A percentile compares a stretch with the other conserved stretches of the same genome.
Evolutionary conservation across 2,329 filamentous ascomycete species (phyloP).

Genomic region (Thielaviopsis ethacetica): DNA sequence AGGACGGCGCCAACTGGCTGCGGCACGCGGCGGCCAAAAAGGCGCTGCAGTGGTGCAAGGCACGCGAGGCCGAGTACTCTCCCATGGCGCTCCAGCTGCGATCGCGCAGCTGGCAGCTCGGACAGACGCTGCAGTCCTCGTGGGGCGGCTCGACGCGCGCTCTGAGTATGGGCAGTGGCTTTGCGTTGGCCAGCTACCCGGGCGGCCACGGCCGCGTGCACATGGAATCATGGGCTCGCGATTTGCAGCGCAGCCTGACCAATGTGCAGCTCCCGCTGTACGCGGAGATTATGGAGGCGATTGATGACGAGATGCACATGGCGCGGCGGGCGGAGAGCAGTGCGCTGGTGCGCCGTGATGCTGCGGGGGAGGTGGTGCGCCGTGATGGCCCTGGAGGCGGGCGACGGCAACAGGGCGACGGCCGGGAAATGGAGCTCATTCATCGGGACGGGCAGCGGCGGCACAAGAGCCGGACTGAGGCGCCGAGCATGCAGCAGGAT

Average conservation of each 20-base stretch:
- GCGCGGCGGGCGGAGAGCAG: conserved; percentile 49
- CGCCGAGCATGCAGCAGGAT: conserved; percentile 6
- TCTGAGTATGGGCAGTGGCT: neutral
- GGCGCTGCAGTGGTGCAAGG: conserved; percentile 52
- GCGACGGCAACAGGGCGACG: neutral
- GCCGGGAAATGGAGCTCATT: neutral
- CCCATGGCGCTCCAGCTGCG: conserved; percentile 13
- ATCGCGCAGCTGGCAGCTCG: conserved; percentile 32
- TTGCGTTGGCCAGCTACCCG: conserved; percentile 12
- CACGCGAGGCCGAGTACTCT: conserved; percentile 9
- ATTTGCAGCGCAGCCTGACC: conserved; percentile 59
- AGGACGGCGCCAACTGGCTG: conserved; percentile 63
- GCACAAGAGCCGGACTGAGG: neutral
- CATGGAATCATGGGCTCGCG: conserved; percentile 66
- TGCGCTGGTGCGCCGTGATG: conserved; percentile 33
- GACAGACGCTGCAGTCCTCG: neutral
- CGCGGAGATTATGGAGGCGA: conserved; percentile 43
- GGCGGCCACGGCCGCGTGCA: conserved; percentile 33
- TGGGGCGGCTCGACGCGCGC: conserved; percentile 2
- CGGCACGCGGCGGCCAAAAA: conserved; percentile 73
- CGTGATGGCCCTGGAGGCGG: neutral
- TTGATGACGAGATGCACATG: conserved; percentile 53
- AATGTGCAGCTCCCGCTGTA: conserved; percentile 55
- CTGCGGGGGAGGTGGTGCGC: neutral
- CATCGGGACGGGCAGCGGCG: neutral